These are phyloP conservation scores for Pythium guiyangense DNA, from an alignment of 352 stramenopile species.

Conservation along the genomic window DNA sequence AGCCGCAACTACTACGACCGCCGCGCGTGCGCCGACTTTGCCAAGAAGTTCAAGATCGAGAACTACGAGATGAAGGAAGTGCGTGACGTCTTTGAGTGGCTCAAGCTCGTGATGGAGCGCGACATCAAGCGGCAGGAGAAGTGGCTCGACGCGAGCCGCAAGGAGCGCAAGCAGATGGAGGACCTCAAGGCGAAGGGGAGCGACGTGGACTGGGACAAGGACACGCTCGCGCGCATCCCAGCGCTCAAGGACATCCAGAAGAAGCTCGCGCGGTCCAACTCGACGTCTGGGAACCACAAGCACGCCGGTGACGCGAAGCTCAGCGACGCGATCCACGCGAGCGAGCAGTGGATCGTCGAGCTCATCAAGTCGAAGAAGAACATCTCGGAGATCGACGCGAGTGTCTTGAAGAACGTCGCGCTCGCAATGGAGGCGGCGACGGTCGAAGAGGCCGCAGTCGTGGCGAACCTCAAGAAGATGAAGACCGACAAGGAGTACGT, in stretches of 20 bases:
- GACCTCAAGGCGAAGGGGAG: constrained; percentile 77
- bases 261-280: constrained; percentile 63
- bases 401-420: constrained; percentile 59
- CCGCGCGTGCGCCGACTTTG: constrained; percentile 74
- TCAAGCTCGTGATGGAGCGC: constrained; percentile 65
- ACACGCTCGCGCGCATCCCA: constrained; percentile 79
- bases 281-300: constrained; percentile 25
- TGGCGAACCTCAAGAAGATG: constrained; percentile 75
- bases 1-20: constrained; percentile 88
- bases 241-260: constrained; percentile 82
- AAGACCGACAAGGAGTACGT: constrained; percentile 88
- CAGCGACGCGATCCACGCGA: constrained; percentile 66
- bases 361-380: constrained; percentile 85
- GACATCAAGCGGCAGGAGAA: constrained; percentile 86
- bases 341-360: constrained; percentile 86
- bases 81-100: constrained; percentile 82
- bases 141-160: constrained; percentile 78
- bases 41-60: constrained; percentile 82
- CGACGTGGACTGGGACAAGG: constrained; percentile 85
- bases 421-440: constrained; percentile 41
- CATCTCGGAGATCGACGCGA: constrained; percentile 77
- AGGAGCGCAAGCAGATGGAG: constrained; percentile 86
- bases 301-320: constrained; percentile 42
- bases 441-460: constrained; percentile 66
- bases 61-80: constrained; percentile 75